Evolutionary conservation across 192 early-diverging fungal species (phyloP), one percentile per base, ranked within the genome.

Genomic region (Coemansia aciculifera): DNA sequence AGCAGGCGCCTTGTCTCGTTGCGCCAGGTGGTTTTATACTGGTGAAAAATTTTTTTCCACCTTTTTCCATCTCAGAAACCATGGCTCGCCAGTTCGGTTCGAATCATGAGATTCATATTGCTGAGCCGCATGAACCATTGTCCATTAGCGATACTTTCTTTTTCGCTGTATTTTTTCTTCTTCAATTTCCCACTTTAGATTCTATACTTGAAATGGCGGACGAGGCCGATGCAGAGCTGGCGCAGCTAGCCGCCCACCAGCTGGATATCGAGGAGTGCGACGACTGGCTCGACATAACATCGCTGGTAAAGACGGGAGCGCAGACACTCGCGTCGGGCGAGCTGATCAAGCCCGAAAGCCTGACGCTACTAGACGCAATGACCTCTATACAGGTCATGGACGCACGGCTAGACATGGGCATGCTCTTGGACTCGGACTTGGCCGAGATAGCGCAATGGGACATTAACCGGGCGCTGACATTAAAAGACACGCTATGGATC

Each of bases 361-460:
- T 82, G 13, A 60, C 74, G 7, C 51, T 77, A 15, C 77, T 71
- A 43, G 75, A 71, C 17, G 71, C 74, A 13, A 70, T 82, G 74
- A 73, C 66, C 1, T 73, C 79, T 37, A 37, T 77, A 6, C 71
- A 82, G 29, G 74, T 77, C 13, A 82, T 82, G 79, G 72, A 82
- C 60, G 62, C 79, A 10, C 75, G 72, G 38, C 63, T 82, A 34
- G 79, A 82, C 72, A 82, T 77, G 79, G 79, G 79, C 38, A 71
- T 82, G 72, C 65, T 74, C 21, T 63, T 66, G 0, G 43, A 31
- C 0, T 62, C 54, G 13, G 72, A 77, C 72, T n/a, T 52, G 2
- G 62, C 29, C 6, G 71, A 73, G 59, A 77, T 71, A 21, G 57
- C 62, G 15, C 64, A 67, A 6, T 82, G 79, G 79, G 79, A 82